These are phyloP conservation scores for Phellopilus nigrolimitatus DNA, from an alignment of 1,284 basidiomycete species.

Conservation along the genomic window DNA sequence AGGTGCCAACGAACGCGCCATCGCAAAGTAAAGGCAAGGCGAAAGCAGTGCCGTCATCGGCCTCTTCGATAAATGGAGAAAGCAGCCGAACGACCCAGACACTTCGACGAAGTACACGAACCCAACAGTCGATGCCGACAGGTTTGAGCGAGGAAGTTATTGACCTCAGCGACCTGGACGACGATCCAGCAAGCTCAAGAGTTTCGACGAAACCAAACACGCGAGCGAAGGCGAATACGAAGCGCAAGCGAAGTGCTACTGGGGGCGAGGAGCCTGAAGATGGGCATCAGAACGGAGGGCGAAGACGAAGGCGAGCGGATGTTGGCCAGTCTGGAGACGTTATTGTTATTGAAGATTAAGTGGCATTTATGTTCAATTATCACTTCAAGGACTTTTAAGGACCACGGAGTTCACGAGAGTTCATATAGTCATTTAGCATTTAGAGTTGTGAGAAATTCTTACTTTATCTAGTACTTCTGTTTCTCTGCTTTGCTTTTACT, in stretches of 20 bases:
- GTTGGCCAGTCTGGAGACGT: slow-evolving; percentile 27
- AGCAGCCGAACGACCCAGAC: slow-evolving; percentile 17
- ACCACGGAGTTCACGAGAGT: no score
- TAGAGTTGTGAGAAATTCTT: slow-evolving; percentile 8
- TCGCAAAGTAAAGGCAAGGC: slow-evolving; percentile 29
- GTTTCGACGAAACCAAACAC: neutral
- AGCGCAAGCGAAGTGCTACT: no score
- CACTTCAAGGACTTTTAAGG: no score
- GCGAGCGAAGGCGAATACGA: slow-evolving; percentile 28
- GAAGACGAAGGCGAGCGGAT: slow-evolving; percentile 19
- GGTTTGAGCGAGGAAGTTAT: slow-evolving; percentile 1
- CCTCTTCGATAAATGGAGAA: slow-evolving; percentile 5
- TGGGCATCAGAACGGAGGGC: slow-evolving; percentile 22
- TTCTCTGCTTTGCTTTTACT: neutral
- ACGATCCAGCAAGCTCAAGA: neutral
- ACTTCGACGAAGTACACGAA: slow-evolving; percentile 21
- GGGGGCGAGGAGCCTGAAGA: no score
- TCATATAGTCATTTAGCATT: slow-evolving; percentile 3
- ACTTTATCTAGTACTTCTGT: neutral
- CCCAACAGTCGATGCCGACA: neutral
- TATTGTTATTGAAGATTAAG: slow-evolving; percentile 39
- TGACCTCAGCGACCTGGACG: slow-evolving; percentile 5
- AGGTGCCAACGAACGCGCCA: neutral
- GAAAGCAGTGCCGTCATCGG: slow-evolving; percentile 18
- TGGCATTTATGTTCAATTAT: neutral